These are phyloP conservation scores for Solanum clarkiae DNA, from an alignment of 257 asterid genomes.

Conservation along the genomic window DNA sequence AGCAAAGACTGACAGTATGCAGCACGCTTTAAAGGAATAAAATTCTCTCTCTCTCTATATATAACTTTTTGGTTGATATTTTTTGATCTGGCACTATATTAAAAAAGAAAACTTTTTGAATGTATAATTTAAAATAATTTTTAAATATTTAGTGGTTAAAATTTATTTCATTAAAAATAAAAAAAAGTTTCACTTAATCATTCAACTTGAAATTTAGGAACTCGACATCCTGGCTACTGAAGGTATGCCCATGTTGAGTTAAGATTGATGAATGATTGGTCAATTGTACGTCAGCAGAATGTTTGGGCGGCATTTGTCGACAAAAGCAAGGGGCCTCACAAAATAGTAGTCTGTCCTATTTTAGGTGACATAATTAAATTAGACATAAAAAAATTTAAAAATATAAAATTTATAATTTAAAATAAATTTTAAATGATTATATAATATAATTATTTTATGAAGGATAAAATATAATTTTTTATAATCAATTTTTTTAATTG, in stretches of 20 bases:
- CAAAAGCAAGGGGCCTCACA: neutral
- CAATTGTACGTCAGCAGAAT: neutral
- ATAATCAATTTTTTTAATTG: neutral
- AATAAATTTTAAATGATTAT: neutral
- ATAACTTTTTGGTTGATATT: too few species aligned
- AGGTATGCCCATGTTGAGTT: neutral
- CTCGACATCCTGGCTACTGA: neutral
- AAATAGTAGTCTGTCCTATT: neutral
- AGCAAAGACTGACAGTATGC: neutral
- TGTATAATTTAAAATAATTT: too few species aligned
- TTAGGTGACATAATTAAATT: neutral
- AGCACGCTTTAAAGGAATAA: neutral
- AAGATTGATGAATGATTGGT: neutral
- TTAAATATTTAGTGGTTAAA: too few species aligned
- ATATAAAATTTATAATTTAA: too few species aligned
- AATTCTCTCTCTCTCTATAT: too few species aligned
- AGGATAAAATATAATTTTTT: neutral
- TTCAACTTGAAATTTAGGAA: neutral
- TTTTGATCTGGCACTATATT: too few species aligned
- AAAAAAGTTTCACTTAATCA: neutral
- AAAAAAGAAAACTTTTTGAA: too few species aligned
- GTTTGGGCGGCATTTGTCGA: neutral
- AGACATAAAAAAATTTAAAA: accelerated
- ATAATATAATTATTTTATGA: neutral
- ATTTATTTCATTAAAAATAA: too few species aligned